Percentiles rank a stretch among this genome's conserved stretches.
These are phyloP conservation scores for Eucalyptus sp. DNA, from an alignment of 345 rosid species.

Conservation along the genomic window DNA sequence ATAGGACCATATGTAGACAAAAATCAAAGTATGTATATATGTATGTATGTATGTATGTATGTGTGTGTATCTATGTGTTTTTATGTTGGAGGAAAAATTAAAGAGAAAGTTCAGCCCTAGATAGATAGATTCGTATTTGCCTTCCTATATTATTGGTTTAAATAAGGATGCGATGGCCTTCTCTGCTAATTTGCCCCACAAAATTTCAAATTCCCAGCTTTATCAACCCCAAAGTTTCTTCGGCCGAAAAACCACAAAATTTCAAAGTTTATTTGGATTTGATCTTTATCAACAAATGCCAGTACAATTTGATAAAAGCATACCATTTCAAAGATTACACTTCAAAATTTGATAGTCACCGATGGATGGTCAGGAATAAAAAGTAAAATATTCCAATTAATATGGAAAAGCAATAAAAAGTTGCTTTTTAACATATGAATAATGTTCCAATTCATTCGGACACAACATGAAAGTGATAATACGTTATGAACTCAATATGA, in stretches of 20 bases:
- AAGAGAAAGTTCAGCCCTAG: background rate
- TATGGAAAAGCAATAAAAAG: background rate
- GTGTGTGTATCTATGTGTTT: no score
- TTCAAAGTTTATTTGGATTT: background rate
- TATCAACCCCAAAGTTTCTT: background rate
- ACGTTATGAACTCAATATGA: background rate
- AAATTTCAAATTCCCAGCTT: background rate
- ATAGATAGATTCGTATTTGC: background rate
- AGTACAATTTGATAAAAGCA: background rate
- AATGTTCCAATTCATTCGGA: background rate
- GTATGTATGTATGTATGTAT: accelerated
- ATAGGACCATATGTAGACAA: accelerated
- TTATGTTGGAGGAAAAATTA: background rate
- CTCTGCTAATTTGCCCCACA: background rate
- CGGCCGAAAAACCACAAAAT: background rate
- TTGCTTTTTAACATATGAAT: background rate
- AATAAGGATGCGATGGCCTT: background rate
- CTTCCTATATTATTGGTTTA: background rate
- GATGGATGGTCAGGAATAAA: background rate
- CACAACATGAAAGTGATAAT: background rate
- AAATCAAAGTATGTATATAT: accelerated
- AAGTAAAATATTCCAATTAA: background rate
- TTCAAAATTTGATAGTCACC: background rate
- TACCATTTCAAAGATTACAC: background rate
- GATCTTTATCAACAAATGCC: background rate